Conservation (phyloP, 352 stramenopile genomes). For the Phytophthora boehmeriae region DNA sequence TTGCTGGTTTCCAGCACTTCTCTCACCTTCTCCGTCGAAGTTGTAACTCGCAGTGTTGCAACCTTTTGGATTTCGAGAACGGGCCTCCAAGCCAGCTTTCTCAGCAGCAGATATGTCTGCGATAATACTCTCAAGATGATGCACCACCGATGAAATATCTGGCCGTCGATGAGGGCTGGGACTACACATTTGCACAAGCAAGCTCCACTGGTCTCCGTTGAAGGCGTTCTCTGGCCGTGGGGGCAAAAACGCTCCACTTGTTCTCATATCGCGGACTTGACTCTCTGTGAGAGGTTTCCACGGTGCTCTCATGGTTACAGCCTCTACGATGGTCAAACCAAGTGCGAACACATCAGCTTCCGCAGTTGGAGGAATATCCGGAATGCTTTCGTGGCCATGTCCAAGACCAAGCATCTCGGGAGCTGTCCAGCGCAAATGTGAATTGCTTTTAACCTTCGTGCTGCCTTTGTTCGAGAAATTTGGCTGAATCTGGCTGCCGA, state of each 20-base stretch:
- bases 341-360: slow-evolving; percentile 22
- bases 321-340: slow-evolving; percentile 25
- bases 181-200: slow-evolving; percentile 22
- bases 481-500: not conserved
- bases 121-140: slow-evolving; percentile 10
- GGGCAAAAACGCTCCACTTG: slow-evolving; percentile 2
- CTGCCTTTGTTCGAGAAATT: not conserved
- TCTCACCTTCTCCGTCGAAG: not conserved
- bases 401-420: slow-evolving; percentile 19
- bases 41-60: not conserved
- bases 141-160: slow-evolving; percentile 19
- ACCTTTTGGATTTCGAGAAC: too few relatives aligned
- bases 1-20: not conserved
- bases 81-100: not conserved
- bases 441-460: not conserved
- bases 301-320: slow-evolving; percentile 13
- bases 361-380: slow-evolving; percentile 1
- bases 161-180: slow-evolving; percentile 10
- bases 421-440: slow-evolving; percentile 21
- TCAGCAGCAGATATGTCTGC: not conserved
- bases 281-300: slow-evolving; percentile 13
- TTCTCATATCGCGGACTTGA: slow-evolving; percentile 5
- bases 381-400: not conserved
- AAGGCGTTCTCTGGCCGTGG: slow-evolving; percentile 13
- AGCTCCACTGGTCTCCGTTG: slow-evolving; percentile 17